Conservation (phyloP, 192 early-diverging fungal species). For the Coemansia sp. region DNA sequence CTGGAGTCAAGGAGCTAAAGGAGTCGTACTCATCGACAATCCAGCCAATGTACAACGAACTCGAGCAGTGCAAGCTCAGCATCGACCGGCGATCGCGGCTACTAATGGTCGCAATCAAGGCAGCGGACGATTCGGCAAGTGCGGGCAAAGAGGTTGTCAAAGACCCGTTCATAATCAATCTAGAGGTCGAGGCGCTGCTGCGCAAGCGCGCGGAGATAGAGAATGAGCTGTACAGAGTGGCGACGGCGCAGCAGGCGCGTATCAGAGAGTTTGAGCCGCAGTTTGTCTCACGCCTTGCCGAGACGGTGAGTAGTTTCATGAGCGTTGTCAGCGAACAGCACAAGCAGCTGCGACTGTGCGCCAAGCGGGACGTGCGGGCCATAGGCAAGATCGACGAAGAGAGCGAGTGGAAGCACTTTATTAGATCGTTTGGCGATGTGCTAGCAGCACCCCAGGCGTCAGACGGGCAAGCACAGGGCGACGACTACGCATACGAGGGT, state of each 20-base stretch:
- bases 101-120: constrained; percentile 24
- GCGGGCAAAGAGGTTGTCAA: constrained; percentile 20
- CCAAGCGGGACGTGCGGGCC: constrained; percentile 23
- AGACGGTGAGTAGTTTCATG: constrained; percentile 19
- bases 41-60: constrained; percentile 16
- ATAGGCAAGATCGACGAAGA: constrained; percentile 24
- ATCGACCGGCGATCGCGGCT: constrained; percentile 18
- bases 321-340: constrained; percentile 18
- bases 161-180: constrained; percentile 53
- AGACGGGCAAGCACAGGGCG: constrained; percentile 6
- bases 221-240: constrained; percentile 12
- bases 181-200: constrained; percentile 48
- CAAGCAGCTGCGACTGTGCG: constrained; percentile 30
- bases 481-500: constrained; percentile 17
- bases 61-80: constrained; percentile 24
- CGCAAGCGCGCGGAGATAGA: constrained; percentile 42
- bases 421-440: constrained; percentile 8
- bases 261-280: constrained; percentile 36
- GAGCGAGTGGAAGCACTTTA: constrained; percentile 38
- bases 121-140: constrained; percentile 3
- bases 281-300: constrained; percentile 24
- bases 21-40: constrained; percentile 26
- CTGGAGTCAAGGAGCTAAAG: constrained; percentile 10
- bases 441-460: constrained; percentile 21
- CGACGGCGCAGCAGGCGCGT: constrained; percentile 22